Evolutionary conservation across 1,139 yeast species (phyloP).

Genomic region (Kurtzmaniella natalensis): DNA sequence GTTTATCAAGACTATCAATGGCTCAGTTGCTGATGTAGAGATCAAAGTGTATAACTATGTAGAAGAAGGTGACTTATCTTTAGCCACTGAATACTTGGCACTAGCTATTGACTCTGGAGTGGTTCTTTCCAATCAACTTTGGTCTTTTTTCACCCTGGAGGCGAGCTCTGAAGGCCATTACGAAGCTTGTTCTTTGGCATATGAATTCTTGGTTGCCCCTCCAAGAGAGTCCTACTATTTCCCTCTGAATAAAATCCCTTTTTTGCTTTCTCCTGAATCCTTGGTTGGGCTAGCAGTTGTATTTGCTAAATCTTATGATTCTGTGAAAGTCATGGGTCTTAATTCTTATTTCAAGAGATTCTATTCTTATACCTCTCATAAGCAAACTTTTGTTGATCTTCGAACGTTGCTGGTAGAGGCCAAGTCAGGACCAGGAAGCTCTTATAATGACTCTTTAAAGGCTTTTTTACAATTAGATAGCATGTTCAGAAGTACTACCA

Average conservation of each 20-base stretch:
- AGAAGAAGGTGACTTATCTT: constrained; percentile 13
- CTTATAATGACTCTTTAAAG: constrained; percentile 21
- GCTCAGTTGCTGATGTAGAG: too few relatives aligned
- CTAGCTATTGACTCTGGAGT: constrained; percentile 15
- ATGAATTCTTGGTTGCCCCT: constrained; percentile 32
- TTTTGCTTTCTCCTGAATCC: constrained; percentile 24
- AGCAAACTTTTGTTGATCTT: constrained; percentile 23
- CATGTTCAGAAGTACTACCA: constrained; percentile 2
- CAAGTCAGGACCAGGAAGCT: constrained; percentile 13
- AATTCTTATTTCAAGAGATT: constrained; percentile 34
- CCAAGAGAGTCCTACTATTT: constrained; percentile 4
- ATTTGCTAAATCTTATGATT: constrained; percentile 24
- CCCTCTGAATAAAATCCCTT: constrained; percentile 20
- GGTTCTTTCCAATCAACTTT: constrained; percentile 30
- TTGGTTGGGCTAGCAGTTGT: constrained; percentile 25
- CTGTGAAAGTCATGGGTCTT: constrained; percentile 26
- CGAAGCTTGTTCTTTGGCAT: constrained; percentile 32
- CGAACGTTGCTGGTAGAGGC: constrained; percentile 29
- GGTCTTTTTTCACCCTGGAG: constrained; percentile 26
- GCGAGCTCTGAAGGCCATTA: constrained; percentile 24
- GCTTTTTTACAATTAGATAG: constrained; percentile 22
- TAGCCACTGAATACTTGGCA: constrained; percentile 24
- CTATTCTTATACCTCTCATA: constrained; percentile 33
- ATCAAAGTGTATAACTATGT: constrained; percentile 18
- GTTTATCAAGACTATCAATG: too few relatives aligned